Evolutionary conservation across 331 rosid species (phyloP).

Genomic region (Acacia concinna): DNA sequence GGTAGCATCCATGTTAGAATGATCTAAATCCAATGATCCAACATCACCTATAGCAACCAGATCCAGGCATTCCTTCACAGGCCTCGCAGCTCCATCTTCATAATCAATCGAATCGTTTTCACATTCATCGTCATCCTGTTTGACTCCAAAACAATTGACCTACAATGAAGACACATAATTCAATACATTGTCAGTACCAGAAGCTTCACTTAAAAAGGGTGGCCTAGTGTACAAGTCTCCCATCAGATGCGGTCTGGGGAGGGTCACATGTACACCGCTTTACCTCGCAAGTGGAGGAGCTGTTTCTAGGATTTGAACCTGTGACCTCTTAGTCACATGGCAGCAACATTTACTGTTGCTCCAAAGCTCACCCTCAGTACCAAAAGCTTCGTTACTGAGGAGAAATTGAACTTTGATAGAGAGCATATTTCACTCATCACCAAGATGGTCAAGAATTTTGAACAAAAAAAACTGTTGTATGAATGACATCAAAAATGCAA

Average conservation of each 20-base stretch:
- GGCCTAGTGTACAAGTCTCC: too few species aligned
- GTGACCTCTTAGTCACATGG: too few species aligned
- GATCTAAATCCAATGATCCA: slow-evolving; percentile 49
- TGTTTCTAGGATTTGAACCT: too few species aligned
- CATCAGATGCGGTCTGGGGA: too few species aligned
- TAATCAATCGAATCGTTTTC: slow-evolving; percentile 69
- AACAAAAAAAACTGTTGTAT: slow-evolving; percentile 20
- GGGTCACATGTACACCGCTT: too few species aligned
- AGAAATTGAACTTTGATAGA: background rate
- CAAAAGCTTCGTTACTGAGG: background rate
- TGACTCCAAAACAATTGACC: slow-evolving; percentile 60
- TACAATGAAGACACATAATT: slow-evolving; percentile 34
- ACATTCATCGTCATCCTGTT: slow-evolving; percentile 50
- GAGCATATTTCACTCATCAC: background rate
- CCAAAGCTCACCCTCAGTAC: slow-evolving; percentile 3
- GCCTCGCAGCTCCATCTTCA: slow-evolving; percentile 54
- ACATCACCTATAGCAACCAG: slow-evolving; percentile 49
- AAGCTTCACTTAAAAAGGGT: background rate
- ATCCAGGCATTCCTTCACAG: slow-evolving; percentile 59
- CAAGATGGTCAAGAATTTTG: slow-evolving; percentile 14
- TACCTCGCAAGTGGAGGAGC: too few species aligned
- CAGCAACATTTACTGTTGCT: too few species aligned
- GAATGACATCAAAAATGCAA: background rate
- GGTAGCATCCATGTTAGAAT: slow-evolving; percentile 49
- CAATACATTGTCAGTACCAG: slow-evolving; percentile 16